Conservation (phyloP, 108 stramenopile species). For the Skeletonema potamos region DNA sequence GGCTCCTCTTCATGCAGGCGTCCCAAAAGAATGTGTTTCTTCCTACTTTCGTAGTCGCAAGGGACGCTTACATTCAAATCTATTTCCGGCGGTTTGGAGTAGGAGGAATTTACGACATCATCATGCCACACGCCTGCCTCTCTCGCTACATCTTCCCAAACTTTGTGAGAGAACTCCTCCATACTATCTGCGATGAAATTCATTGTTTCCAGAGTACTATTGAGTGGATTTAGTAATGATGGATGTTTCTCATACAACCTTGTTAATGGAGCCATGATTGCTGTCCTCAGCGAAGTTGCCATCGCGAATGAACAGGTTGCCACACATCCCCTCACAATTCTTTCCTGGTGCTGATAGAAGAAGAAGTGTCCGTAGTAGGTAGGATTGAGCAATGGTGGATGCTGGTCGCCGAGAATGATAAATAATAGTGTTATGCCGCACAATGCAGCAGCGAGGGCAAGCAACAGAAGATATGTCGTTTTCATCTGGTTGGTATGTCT, state of each 20-base stretch:
- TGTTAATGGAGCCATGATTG: constrained; percentile 8
- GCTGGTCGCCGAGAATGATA: no score
- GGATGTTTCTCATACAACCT: background rate
- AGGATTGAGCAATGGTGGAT: no score
- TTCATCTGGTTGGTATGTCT: no score
- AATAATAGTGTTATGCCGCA: no score
- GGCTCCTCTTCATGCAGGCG: background rate
- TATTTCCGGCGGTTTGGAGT: constrained; percentile 16
- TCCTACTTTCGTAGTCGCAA: constrained; percentile 4
- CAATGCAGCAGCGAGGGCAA: no score
- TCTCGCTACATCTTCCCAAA: constrained; percentile 26
- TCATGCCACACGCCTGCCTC: constrained; percentile 3
- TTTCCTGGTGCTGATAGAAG: background rate
- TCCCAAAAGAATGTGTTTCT: constrained; percentile 9
- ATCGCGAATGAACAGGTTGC: constrained; percentile 16
- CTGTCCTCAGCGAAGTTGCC: constrained; percentile 23
- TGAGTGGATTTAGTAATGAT: background rate
- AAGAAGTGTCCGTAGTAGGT: no score
- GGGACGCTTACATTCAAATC: constrained; percentile 32
- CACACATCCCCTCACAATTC: background rate
- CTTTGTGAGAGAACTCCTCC: constrained; percentile 8
- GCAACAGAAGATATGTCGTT: no score
- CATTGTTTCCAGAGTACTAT: background rate
- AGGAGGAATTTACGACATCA: background rate
- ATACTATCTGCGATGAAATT: constrained; percentile 10